These are phyloP conservation scores for Syncephalis fuscata DNA, from an alignment of 371 early-diverging fungal species.

Conservation along the genomic window DNA sequence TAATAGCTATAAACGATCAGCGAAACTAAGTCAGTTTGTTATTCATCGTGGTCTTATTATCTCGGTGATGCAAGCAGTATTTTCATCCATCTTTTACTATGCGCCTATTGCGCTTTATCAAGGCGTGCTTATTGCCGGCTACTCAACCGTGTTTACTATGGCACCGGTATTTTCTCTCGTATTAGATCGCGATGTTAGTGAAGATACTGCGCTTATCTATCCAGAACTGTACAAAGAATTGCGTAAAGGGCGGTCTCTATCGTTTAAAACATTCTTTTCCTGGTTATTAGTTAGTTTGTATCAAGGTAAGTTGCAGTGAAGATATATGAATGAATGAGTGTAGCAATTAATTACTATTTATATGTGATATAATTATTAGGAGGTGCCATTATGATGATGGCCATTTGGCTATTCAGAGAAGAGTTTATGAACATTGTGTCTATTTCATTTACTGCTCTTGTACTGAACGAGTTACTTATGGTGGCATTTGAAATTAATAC, in stretches of 20 bases:
- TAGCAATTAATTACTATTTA: not conserved
- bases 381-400: slow-evolving; percentile 90
- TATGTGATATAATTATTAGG: slow-evolving; percentile 14
- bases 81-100: slow-evolving; percentile 95
- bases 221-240: slow-evolving; percentile 98
- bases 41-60: slow-evolving; percentile 98
- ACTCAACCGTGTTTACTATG: slow-evolving; percentile 95
- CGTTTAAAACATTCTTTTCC: slow-evolving; percentile 83
- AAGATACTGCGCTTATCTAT: slow-evolving; percentile 82
- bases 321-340: no score
- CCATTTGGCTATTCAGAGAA: slow-evolving; percentile 84
- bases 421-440: slow-evolving; percentile 94
- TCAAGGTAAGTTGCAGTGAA: slow-evolving; percentile 66
- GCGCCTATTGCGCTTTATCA: slow-evolving; percentile 96
- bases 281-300: slow-evolving; percentile 95
- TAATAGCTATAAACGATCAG: slow-evolving; percentile 84
- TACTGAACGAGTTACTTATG: slow-evolving; percentile 98
- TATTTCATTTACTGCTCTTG: slow-evolving; percentile 91
- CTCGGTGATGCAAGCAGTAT: slow-evolving; percentile 97
- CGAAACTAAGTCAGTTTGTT: slow-evolving; percentile 95
- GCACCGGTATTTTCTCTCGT: slow-evolving; percentile 95
- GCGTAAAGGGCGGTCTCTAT: slow-evolving; percentile 68
- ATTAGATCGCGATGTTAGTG: slow-evolving; percentile 80
- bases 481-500: slow-evolving; percentile 87
- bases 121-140: slow-evolving; percentile 50